Evolutionary conservation across 2,329 filamentous ascomycete species (phyloP).

Genomic region (Simplicillium aogashimaense): DNA sequence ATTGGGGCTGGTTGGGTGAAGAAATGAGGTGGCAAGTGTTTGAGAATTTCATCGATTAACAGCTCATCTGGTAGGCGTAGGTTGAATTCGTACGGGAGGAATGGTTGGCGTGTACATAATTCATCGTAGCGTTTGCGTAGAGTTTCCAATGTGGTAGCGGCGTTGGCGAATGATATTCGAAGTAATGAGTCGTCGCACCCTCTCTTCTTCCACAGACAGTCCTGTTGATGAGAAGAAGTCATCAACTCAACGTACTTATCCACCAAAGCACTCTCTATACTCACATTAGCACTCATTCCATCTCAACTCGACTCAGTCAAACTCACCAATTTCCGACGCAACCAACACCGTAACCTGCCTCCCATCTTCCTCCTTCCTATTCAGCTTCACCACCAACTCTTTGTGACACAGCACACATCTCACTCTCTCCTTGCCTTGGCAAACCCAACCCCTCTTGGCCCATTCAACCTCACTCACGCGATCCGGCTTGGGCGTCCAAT

Average conservation of each 20-base stretch:
- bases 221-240: constrained; percentile 63
- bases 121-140: constrained; percentile 58
- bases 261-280: constrained; percentile 54
- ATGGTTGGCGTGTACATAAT: constrained; percentile 40
- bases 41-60: constrained; percentile 38
- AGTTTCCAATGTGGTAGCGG: constrained; percentile 43
- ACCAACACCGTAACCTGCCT: constrained; percentile 41
- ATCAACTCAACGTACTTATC: constrained; percentile 68
- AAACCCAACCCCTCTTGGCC: constrained; percentile 89
- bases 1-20: constrained; percentile 33
- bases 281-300: constrained; percentile 9
- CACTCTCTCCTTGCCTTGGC: constrained; percentile 73
- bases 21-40: constrained; percentile 43
- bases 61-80: constrained; percentile 44
- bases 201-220: constrained; percentile 76
- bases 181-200: constrained; percentile 70
- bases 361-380: constrained; percentile 46
- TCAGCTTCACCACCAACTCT: constrained; percentile 73
- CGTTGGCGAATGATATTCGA: constrained; percentile 53
- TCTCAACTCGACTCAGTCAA: neutral
- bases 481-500: constrained; percentile 89
- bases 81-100: constrained; percentile 53
- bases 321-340: constrained; percentile 48
- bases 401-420: constrained; percentile 77
- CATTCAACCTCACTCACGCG: constrained; percentile 82